These are phyloP conservation scores for Tothia fuscella DNA, from an alignment of 2,329 filamentous ascomycete genomes.

Conservation along the genomic window DNA sequence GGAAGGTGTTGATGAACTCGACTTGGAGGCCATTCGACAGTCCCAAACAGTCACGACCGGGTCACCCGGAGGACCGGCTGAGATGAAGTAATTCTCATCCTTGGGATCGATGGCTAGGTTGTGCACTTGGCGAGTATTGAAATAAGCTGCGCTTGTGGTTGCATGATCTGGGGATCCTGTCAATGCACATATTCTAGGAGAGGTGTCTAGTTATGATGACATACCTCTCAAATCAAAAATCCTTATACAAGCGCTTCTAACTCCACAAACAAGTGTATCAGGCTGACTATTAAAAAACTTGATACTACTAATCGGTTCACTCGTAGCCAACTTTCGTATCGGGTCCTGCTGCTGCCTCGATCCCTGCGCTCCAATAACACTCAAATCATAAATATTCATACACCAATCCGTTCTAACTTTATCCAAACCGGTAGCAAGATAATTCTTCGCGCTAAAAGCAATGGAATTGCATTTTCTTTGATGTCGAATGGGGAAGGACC, in stretches of 20 bases:
- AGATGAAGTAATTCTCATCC: constrained; percentile 75
- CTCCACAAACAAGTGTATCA: constrained; percentile 61
- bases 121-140: constrained; percentile 47
- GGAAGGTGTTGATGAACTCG: constrained; percentile 18
- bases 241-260: constrained; percentile 61
- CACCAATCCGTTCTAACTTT: constrained; percentile 71
- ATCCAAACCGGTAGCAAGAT: constrained; percentile 68
- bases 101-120: constrained; percentile 66
- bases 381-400: constrained; percentile 72
- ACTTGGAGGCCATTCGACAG: constrained; percentile 35
- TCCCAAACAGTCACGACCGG: constrained; percentile 71
- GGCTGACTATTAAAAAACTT: constrained; percentile 71
- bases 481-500: constrained; percentile 62
- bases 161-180: constrained; percentile 21
- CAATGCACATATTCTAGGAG: constrained; percentile 14
- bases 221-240: constrained; percentile 69
- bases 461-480: constrained; percentile 71
- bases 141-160: constrained; percentile 35
- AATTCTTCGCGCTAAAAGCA: constrained; percentile 59
- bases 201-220: constrained; percentile 25
- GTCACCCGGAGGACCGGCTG: constrained; percentile 59
- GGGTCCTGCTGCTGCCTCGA: constrained; percentile 33
- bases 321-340: constrained; percentile 45
- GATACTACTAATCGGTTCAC: constrained; percentile 66
- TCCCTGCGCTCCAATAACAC: constrained; percentile 42